Percentiles rank a stretch among this genome's conserved stretches.
phyloP scores from a whole-genome alignment of 2,329 filamentous ascomycete genomes.

The Aspergillus persii region DNA sequence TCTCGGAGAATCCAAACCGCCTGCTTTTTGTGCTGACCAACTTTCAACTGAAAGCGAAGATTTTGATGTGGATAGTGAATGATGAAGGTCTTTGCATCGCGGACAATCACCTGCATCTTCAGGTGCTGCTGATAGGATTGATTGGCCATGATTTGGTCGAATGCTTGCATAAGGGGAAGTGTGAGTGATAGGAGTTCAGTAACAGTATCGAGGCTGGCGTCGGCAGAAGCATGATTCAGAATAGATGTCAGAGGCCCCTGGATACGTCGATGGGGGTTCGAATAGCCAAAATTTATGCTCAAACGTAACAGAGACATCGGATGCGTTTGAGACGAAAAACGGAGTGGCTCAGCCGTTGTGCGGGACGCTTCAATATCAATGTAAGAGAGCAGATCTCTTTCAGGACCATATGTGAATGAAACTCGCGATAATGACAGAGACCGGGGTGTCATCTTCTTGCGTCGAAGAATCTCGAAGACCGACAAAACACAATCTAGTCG shows the following conservation, averaged over 20 bases:
- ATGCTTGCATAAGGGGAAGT: conserved; percentile 36
- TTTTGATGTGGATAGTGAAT: conserved; percentile 36
- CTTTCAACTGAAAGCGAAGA: conserved; percentile 32
- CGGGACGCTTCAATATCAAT: conserved; percentile 29
- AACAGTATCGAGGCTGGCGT: conserved; percentile 29
- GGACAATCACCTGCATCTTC: conserved; percentile 34
- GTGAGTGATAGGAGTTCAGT: conserved; percentile 35
- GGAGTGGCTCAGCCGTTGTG: conserved; percentile 20
- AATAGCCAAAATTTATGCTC: conserved; percentile 33
- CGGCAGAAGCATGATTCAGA: conserved; percentile 32
- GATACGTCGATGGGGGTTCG: conserved; percentile 42
- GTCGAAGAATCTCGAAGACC: conserved; percentile 33
- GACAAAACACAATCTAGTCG: conserved; percentile 38
- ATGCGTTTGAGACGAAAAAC: conserved; percentile 21
- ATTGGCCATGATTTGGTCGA: conserved; percentile 35
- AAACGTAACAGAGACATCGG: conserved; percentile 29
- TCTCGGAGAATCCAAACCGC: conserved; percentile 39
- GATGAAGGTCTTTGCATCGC: conserved; percentile 34
- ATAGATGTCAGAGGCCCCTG: conserved; percentile 37
- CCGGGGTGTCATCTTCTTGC: conserved; percentile 30
- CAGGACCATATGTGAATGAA: conserved; percentile 34
- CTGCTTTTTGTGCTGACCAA: conserved; percentile 26
- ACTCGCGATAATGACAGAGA: conserved; percentile 37
- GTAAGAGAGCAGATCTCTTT: conserved; percentile 27
- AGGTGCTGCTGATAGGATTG: conserved; percentile 20